Base-by-base conservation (phyloP, 371 early-diverging fungal genomes). In the Basidiobolus meristosporus region DNA sequence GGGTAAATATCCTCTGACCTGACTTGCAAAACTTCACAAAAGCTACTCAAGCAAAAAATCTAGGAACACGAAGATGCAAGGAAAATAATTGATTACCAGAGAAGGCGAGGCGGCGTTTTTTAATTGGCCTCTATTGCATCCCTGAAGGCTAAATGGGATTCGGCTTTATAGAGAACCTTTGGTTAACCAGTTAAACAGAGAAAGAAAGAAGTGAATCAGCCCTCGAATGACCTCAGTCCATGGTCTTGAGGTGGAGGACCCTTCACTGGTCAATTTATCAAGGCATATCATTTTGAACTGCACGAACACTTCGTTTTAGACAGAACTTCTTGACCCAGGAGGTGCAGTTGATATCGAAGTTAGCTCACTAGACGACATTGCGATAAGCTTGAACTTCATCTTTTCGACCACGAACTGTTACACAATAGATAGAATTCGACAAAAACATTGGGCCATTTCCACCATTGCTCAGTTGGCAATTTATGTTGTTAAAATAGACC, bases 321-420 rank as follows among this genome's bases (percentile, higher is more conserved):
- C 60, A 31, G 26, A 48, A 52, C 26, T 77, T 61, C 55, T 52
- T 77, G 31, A 50, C 52, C 37, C 76, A 77, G 46, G 76, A 77
- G 54, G 74, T 75, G 37, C 60, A 70, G 43, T 60, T 70, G 22
- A 73, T 77, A 55, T 72, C 70, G 58, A 62, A 60, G 41, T 51
- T 77, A 40, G 58, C 71, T 18, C 66, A 73, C 43, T 64, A 72
- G 52, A 62, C 72, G 38, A 72, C 74, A 48, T 56, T 77, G 19
- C 65, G 64, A 62, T 41, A 62, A 62, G 19, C 50, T 64, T 39
- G 65, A 63, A 9, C 43, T 47, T 12, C 42, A 47, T 22, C 34
- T 47, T 7, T 47, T 44, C 34, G 46, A 47, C 30, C 41, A 40
- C 6, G 43, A 47, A 26, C 9, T 26, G 26, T 26, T 5, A 5